Evolutionary conservation across 1,284 basidiomycete species (phyloP), one percentile per base, ranked within the genome.

Genomic region (Ceratobasidium sp.): DNA sequence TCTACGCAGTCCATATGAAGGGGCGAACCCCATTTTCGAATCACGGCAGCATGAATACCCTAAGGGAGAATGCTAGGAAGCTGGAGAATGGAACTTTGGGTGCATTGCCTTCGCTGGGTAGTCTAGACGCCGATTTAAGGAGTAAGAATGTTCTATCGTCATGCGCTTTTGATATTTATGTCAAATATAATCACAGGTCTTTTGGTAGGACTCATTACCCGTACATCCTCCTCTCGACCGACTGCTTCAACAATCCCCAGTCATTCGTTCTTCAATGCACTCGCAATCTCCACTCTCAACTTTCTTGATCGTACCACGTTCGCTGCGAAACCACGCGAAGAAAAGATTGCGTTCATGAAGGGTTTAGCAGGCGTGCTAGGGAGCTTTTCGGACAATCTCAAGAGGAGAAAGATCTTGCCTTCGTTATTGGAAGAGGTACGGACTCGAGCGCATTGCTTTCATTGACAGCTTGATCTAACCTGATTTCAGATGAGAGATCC

Each of bases 281-380:
- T 98, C n/a, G 93, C 97, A 16, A 96, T 99, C 41, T 97, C 94
- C 0, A 98, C 97, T 0, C 86, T 99, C 43, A 97, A 96, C 78
- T 99, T 98, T 82, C 84, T 99, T 74, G 97, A 98, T 78, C 89
- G 97, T 3, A 94, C 96, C 14, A 96, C 91, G 73, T 99, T 99
- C 79, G 94, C 95, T 1, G 90, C 94, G 0, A 97, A 98, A 80
- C 91, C 94, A 1, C 85, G 92, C 67, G 96, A 98, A 82, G 97
- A 98, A 80, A 96, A 98, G 79, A 91, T 98, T 32, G 94, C 93
- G 0, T 98, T 98, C 79, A 91, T 97, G 87, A 94, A 95, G 78
- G 96, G 97, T 0, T 82, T 98, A 12, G 86, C 90, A 1, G 81
- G 86, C 71, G 95, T 99, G 12, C 81, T 99, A 28, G 89, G 90